Evolutionary conservation across 2,329 filamentous ascomycete genomes (phyloP).

Genomic region (Ophiostoma sp.): DNA sequence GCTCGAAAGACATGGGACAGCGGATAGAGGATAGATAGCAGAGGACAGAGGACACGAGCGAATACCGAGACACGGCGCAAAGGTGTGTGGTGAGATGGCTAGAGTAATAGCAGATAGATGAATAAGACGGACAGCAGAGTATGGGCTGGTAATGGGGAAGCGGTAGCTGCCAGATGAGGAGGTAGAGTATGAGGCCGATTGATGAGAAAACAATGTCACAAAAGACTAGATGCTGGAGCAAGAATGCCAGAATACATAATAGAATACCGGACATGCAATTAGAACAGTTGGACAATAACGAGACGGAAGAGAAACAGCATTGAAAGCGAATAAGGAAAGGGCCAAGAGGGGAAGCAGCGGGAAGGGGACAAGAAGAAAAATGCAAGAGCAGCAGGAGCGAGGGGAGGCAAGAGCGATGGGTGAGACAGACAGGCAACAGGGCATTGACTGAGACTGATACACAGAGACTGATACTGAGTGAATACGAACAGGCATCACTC

Average conservation of each 20-base stretch:
- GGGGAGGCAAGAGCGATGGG: neutral
- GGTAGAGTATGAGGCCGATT: neutral
- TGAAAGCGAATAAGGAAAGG: neutral
- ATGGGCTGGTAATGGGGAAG: neutral
- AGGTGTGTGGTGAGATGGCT: neutral
- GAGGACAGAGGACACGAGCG: neutral
- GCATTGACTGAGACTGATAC: neutral
- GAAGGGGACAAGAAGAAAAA: neutral
- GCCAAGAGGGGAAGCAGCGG: neutral
- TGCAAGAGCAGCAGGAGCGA: neutral
- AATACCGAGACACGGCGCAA: neutral
- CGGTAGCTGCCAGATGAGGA: neutral
- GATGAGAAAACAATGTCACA: neutral
- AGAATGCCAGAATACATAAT: too few species aligned
- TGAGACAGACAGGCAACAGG: slow-evolving; percentile 1
- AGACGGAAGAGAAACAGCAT: slow-evolving; percentile 6
- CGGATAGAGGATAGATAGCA: too few species aligned
- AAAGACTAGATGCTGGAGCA: neutral
- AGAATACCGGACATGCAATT: too few species aligned
- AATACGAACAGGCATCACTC: neutral
- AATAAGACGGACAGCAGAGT: neutral
- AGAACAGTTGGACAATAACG: neutral
- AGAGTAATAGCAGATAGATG: neutral
- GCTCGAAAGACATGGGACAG: neutral
- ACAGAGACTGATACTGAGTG: neutral